A percentile compares a stretch with the other conserved stretches of the same genome.
phyloP scores from a whole-genome alignment of 352 stramenopile genomes.

The Globisporangium perplexum region DNA sequence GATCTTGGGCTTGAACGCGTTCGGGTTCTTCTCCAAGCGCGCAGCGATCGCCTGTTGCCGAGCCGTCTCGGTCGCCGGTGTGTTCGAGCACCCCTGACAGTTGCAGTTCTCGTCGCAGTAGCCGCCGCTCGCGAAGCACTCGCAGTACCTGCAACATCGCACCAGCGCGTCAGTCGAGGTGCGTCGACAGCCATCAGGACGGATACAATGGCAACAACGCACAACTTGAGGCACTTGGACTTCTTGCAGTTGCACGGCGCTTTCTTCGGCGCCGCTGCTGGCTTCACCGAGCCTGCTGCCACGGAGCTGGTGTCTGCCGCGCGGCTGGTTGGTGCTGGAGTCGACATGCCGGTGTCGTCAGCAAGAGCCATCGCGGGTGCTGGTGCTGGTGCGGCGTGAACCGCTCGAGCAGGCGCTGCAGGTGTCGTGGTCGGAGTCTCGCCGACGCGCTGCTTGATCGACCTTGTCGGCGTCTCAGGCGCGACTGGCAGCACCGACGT shows the following conservation, averaged over 20 bases:
- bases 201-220: slow-evolving; percentile 14
- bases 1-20: slow-evolving; percentile 96
- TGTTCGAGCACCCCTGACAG: slow-evolving; percentile 92
- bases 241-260: slow-evolving; percentile 96
- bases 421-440: slow-evolving; percentile 5
- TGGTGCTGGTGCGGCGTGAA: not conserved
- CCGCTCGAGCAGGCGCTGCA: not conserved
- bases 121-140: slow-evolving; percentile 92
- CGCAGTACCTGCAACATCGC: slow-evolving; percentile 73
- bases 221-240: slow-evolving; percentile 96
- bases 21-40: slow-evolving; percentile 92
- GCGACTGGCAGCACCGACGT: not conserved
- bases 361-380: not conserved
- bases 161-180: not conserved
- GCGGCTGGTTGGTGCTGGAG: slow-evolving; percentile 14
- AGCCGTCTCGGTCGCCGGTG: slow-evolving; percentile 47
- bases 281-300: slow-evolving; percentile 5
- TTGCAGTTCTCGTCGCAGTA: slow-evolving; percentile 93
- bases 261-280: slow-evolving; percentile 35
- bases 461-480: not conserved
- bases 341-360: slow-evolving; percentile 11
- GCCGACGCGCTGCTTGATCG: not conserved
- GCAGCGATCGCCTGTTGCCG: slow-evolving; percentile 82
- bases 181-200: not conserved
- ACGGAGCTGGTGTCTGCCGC: slow-evolving; percentile 4